Evolutionary conservation across 2,329 filamentous ascomycete species (phyloP), one percentile per base, ranked within the genome.

Genomic region (Chrysosporium queenslandicum): DNA sequence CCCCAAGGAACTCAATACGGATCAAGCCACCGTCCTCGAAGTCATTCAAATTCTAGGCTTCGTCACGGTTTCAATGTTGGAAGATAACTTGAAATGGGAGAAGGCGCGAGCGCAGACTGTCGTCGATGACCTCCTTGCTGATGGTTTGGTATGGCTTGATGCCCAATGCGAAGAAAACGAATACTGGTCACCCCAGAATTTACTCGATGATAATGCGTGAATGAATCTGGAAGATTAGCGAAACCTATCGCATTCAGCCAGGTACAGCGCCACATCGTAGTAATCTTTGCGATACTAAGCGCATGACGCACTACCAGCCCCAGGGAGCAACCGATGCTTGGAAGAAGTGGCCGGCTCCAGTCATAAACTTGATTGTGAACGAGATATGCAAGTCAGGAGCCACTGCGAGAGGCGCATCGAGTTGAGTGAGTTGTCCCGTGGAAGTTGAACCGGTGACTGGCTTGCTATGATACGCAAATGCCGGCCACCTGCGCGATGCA

Each of bases 121-220:
- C 1, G 78, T 97, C 48, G 88, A 96, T 56, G 92, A 98, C 68
- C 72, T 98, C 30, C 76, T 97, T 48, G 82, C 84, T 0, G 88
- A 94, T 62, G 88, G 89, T 49, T 80, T 98, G 74, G 80, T 98
- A 12, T 98, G 92, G 92, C 82, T 97, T 4, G 92, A 98, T 68
- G 81, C 80, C 59, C 89, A 96, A 71, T 82, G 77, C 30, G 76
- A 79, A 7, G 91, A 97, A 71, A 89, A 83, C 68, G 90, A 97
- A 69, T 98, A 96, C 63, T 98, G 92, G 92, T 74, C 73, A 23
- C 73, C 73, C 7, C 71, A 74, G 54, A 68, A 68, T 48, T 58
- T 74, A 12, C 58, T 74, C 11, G 69, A 68, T 55, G 70, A 73
- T 51, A 68, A 64, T 53, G 63, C 66, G 34, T 72, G 62, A 71